phyloP scores from a whole-genome alignment of 1,284 basidiomycete genomes.

The Paramarasmius palmivorus region DNA sequence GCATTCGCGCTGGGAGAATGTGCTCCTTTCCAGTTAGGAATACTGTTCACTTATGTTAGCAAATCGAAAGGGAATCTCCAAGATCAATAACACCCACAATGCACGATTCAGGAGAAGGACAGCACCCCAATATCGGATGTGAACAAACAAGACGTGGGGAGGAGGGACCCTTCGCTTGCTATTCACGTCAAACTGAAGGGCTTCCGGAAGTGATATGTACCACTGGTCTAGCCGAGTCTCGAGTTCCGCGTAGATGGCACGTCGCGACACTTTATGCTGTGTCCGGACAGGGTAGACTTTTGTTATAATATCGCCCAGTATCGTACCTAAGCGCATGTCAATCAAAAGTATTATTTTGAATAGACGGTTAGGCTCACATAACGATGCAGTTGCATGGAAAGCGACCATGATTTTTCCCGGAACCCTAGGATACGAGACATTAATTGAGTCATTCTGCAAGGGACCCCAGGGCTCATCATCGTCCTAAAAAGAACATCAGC shows the following conservation, averaged over 20 bases:
- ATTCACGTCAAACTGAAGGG: conserved; percentile 58
- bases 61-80: not conserved
- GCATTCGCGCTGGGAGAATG: conserved; percentile 28
- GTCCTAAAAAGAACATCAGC: conserved; percentile 40
- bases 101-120: conserved; percentile 79
- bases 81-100: conserved; percentile 56
- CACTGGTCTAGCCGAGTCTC: conserved; percentile 77
- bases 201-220: conserved; percentile 71
- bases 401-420: conserved; percentile 52
- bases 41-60: conserved; percentile 35
- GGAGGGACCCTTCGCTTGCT: conserved; percentile 53
- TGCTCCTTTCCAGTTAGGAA: conserved; percentile 70
- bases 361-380: conserved; percentile 46
- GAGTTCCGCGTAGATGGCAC: conserved; percentile 50
- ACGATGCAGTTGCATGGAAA: conserved; percentile 59
- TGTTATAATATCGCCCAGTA: conserved; percentile 67
- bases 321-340: conserved; percentile 31
- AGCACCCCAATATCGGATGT: conserved; percentile 78
- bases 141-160: conserved; percentile 69
- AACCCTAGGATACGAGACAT: conserved; percentile 43
- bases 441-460: conserved; percentile 37
- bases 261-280: conserved; percentile 43
- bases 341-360: not conserved
- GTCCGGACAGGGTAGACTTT: conserved; percentile 74
- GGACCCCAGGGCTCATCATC: conserved; percentile 61